These are phyloP conservation scores for Panicum virgatum DNA, from an alignment of 202 grass and related monocot genomes.

Conservation along the genomic window DNA sequence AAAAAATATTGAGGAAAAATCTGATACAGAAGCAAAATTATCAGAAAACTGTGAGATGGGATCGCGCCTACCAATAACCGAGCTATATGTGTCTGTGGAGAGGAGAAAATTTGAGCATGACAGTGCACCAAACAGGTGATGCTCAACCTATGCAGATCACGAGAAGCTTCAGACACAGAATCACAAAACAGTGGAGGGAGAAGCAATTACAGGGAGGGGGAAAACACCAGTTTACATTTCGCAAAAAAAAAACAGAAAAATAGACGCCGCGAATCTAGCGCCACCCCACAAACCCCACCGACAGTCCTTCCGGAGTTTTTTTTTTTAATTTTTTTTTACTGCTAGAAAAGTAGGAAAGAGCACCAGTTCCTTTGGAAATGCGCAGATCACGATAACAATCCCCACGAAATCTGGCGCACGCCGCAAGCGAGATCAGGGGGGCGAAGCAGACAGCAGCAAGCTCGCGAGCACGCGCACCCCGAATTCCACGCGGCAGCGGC, in stretches of 20 bases:
- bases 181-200: background rate
- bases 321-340: too few species aligned
- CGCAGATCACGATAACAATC: slow-evolving; percentile 29
- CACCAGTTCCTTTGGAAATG: background rate
- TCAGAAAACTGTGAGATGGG: background rate
- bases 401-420: slow-evolving; percentile 28
- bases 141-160: background rate
- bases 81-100: background rate
- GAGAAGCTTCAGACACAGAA: background rate
- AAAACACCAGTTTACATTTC: background rate
- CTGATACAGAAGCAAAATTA: background rate
- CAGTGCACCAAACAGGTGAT: background rate
- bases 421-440: slow-evolving; percentile 3
- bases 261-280: slow-evolving; percentile 39
- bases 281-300: background rate
- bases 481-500: background rate
- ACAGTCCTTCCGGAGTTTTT: background rate
- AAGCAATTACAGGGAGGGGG: background rate
- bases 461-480: background rate
- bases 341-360: background rate
- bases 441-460: background rate
- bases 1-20: background rate
- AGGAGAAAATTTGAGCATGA: background rate
- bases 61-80: background rate
- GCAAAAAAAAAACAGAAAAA: background rate